Evolutionary conservation across 805 yeast genomes (phyloP).

Genomic region (Sugiyamaella qingdaonensis): DNA sequence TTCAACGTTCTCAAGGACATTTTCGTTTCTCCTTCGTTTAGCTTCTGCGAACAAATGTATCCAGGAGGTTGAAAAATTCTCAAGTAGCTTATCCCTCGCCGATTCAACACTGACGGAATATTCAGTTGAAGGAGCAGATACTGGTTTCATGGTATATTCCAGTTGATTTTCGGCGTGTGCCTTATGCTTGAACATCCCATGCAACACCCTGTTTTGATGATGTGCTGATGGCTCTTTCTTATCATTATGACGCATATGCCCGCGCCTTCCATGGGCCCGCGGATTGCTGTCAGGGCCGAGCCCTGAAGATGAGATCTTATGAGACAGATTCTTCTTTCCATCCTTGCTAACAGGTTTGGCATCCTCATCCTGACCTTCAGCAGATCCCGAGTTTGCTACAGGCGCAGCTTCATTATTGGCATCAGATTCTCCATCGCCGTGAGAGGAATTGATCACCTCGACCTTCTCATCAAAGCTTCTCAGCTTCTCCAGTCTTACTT

Average conservation of each 20-base stretch:
- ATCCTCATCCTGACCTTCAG: background rate
- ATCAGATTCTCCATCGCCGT: conserved; percentile 10
- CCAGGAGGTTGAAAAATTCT: conserved; percentile 64
- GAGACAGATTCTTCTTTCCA: background rate
- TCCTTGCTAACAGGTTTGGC: background rate
- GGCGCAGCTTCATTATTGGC: conserved; percentile 4
- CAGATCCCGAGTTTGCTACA: background rate
- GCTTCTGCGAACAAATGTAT: conserved; percentile 51
- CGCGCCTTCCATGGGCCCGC: background rate
- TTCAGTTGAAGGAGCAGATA: conserved; percentile 5
- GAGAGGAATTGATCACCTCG: conserved; percentile 18
- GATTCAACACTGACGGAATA: conserved; percentile 27
- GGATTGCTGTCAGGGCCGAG: background rate
- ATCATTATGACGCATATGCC: background rate
- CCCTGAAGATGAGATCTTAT: background rate
- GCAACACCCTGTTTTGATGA: background rate
- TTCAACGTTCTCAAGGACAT: conserved; percentile 38
- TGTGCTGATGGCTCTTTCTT: background rate
- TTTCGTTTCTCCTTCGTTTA: conserved; percentile 25
- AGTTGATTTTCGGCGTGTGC: background rate
- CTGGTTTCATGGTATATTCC: conserved; percentile 5
- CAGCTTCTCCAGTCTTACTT: conserved; percentile 50
- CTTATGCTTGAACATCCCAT: background rate
- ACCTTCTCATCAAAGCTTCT: conserved; percentile 38
- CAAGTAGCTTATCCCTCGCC: conserved; percentile 38